Percentiles rank a stretch among this genome's conserved stretches.
Evolutionary conservation across 2,329 filamentous ascomycete species (phyloP).

Genomic region (Coniochaeta pulveracea): DNA sequence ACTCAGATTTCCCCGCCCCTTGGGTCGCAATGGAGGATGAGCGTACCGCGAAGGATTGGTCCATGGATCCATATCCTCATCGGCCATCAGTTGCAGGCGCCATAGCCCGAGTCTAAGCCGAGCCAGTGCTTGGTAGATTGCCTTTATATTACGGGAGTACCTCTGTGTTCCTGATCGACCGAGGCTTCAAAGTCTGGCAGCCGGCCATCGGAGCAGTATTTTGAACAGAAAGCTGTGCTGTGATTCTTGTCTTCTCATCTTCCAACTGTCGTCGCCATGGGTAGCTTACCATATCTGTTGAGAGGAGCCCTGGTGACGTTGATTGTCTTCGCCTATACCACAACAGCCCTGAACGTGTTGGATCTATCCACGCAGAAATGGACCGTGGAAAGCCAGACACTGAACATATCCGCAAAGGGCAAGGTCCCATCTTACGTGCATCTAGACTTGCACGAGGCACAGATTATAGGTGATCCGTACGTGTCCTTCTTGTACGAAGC

Average conservation of each 20-base stretch:
- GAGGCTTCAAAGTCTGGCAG: neutral
- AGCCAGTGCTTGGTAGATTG: slow-evolving; percentile 1
- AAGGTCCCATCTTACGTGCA: slow-evolving; percentile 47
- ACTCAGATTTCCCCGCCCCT: too few species aligned
- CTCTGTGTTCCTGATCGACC: too few species aligned
- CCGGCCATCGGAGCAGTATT: neutral
- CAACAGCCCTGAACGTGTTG: slow-evolving; percentile 16
- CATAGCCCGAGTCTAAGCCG: too few species aligned
- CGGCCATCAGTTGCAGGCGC: too few species aligned
- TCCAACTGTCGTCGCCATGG: neutral
- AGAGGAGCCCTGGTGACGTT: neutral
- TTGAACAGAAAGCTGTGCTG: neutral
- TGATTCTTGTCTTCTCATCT: neutral
- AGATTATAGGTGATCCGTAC: slow-evolving; percentile 37
- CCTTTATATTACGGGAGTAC: too few species aligned
- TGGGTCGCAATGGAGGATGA: too few species aligned
- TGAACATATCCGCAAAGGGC: slow-evolving; percentile 41
- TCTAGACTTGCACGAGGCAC: slow-evolving; percentile 41
- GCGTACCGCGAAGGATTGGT: too few species aligned
- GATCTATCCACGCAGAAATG: slow-evolving; percentile 29
- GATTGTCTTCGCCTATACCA: neutral
- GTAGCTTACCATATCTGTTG: neutral
- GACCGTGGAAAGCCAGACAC: slow-evolving; percentile 29
- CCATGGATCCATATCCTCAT: too few species aligned
- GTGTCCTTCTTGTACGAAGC: neutral